Evolutionary conservation across 768 basidiomycete species (phyloP).

Genomic region (Russula vinacea): DNA sequence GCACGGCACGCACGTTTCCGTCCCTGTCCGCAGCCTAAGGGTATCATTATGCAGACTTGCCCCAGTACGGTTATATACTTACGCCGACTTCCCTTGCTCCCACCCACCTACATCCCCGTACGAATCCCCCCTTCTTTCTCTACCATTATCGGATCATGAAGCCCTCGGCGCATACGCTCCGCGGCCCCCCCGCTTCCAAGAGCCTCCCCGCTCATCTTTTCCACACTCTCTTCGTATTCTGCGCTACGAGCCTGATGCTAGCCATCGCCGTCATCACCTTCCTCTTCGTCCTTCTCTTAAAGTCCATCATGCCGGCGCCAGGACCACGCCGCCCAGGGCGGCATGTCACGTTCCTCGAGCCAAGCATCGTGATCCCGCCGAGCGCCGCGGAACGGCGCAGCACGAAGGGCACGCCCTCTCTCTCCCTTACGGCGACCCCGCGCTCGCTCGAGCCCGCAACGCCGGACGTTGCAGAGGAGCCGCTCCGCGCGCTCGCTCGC

Average conservation of each 20-base stretch:
- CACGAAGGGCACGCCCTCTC: neutral
- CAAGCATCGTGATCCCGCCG: neutral
- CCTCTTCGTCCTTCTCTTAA: conserved; percentile 16
- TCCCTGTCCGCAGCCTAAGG: conserved; percentile 12
- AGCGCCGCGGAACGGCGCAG: neutral
- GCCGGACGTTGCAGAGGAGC: conserved; percentile 22
- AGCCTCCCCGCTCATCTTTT: conserved; percentile 1
- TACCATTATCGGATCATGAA: neutral
- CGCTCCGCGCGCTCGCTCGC: conserved; percentile 11
- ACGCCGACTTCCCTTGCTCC: conserved; percentile 6
- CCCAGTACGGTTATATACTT: conserved; percentile 21
- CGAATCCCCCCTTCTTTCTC: neutral
- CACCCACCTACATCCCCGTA: neutral
- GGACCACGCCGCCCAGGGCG: neutral
- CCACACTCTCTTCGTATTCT: conserved; percentile 10
- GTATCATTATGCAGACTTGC: conserved; percentile 7
- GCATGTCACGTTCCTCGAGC: conserved; percentile 20
- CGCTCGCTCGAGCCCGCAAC: conserved; percentile 19
- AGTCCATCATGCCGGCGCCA: neutral
- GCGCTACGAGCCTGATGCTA: conserved; percentile 17
- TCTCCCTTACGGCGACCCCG: conserved; percentile 22
- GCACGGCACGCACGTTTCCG: conserved; percentile 23
- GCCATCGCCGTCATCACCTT: conserved; percentile 9
- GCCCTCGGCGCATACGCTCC: conserved; percentile 1
- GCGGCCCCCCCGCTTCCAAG: neutral